Evolutionary conservation across 768 basidiomycete genomes (phyloP).

Genomic region (Panellus pusillus): DNA sequence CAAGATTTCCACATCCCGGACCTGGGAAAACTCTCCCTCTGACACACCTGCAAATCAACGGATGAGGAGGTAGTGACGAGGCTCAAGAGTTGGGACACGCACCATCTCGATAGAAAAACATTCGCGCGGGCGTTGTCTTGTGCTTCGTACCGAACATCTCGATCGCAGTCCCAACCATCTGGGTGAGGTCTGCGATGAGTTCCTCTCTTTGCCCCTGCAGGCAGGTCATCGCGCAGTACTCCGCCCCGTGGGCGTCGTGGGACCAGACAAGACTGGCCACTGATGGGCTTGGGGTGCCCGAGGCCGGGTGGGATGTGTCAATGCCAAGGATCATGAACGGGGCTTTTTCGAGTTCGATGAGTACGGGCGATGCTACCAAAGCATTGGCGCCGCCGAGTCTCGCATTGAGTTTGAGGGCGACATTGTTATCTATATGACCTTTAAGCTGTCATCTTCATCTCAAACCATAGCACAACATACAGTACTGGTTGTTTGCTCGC

Average conservation of each 20-base stretch:
- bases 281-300: slow-evolving; percentile 40
- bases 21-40: slow-evolving; percentile 48
- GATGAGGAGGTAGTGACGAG: not conserved
- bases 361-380: slow-evolving; percentile 21
- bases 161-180: slow-evolving; percentile 27
- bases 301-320: slow-evolving; percentile 49
- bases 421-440: too few relatives aligned
- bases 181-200: slow-evolving; percentile 29
- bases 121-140: slow-evolving; percentile 8
- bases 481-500: slow-evolving; percentile 33
- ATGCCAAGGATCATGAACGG: slow-evolving; percentile 39
- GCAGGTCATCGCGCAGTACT: slow-evolving; percentile 30
- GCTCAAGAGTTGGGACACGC: not conserved
- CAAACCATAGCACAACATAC: not conserved
- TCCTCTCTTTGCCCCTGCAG: slow-evolving; percentile 26
- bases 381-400: slow-evolving; percentile 39
- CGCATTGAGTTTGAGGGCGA: slow-evolving; percentile 33
- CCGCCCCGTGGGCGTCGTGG: slow-evolving; percentile 32
- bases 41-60: not conserved
- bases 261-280: slow-evolving; percentile 50
- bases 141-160: slow-evolving; percentile 1
- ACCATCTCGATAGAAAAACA: slow-evolving; percentile 18
- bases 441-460: too few relatives aligned
- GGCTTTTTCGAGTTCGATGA: slow-evolving; percentile 12
- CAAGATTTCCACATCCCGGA: slow-evolving; percentile 38